A percentile compares a stretch with the other conserved stretches of the same genome.
Evolutionary conservation across 129 eudicot genomes (phyloP).

Genomic region (Apium graveolens): DNA sequence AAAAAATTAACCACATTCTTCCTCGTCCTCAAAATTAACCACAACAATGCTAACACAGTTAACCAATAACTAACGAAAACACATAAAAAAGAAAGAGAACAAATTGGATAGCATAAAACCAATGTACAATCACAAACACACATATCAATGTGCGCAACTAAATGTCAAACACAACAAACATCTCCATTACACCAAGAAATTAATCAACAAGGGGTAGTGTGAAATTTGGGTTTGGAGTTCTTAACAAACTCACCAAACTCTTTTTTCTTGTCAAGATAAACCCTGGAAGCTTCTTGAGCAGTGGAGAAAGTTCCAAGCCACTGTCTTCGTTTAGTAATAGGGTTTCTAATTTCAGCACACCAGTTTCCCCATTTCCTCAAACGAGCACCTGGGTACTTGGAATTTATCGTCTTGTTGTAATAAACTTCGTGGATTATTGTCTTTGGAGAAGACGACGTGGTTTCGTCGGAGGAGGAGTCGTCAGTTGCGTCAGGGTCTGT

Average conservation of each 20-base stretch:
- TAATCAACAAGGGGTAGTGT: background rate
- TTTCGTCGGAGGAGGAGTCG: constrained; percentile 4
- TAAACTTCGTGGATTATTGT: background rate
- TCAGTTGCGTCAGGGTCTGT: constrained; percentile 1
- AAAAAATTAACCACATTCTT: background rate
- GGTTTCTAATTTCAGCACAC: background rate
- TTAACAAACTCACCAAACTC: background rate
- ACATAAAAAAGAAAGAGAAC: no score
- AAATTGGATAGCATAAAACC: background rate
- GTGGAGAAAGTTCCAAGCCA: constrained; percentile 2
- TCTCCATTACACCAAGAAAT: background rate
- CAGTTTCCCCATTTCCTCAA: background rate
- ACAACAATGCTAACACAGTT: background rate
- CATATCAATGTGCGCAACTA: background rate
- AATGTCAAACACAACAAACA: background rate
- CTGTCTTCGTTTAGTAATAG: background rate
- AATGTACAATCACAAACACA: background rate
- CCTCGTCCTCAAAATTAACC: background rate
- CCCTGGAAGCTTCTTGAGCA: constrained; percentile 2
- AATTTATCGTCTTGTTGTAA: background rate
- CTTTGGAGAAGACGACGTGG: background rate
- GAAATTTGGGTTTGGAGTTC: background rate
- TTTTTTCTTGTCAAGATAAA: background rate
- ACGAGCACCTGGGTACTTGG: constrained; percentile 5
- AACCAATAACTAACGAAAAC: background rate